Conservation (phyloP, 768 basidiomycete species). For the Peribolospora kevripleyi region DNA sequence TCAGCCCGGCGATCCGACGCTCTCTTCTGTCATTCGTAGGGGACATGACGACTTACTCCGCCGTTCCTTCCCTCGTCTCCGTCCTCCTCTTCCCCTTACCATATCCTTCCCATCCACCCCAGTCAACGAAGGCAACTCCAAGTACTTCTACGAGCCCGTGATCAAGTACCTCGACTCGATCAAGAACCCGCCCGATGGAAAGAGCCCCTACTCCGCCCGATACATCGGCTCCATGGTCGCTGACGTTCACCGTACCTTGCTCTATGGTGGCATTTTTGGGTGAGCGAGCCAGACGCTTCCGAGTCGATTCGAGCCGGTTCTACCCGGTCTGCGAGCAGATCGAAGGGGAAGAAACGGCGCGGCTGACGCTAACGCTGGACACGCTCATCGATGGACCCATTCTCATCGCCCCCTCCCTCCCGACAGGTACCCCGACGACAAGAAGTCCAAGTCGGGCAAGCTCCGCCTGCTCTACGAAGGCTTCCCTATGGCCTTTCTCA, state of each 20-base stretch:
- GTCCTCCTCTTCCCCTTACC: neutral
- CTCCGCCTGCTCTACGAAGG: constrained; percentile 71
- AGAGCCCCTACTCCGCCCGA: constrained; percentile 31
- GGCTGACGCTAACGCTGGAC: no score
- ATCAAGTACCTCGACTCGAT: constrained; percentile 63
- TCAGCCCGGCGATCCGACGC: no score
- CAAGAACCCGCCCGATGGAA: constrained; percentile 60
- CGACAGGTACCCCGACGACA: constrained; percentile 68
- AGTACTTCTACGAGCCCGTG: constrained; percentile 74
- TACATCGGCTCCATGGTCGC: constrained; percentile 98
- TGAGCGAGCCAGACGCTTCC: neutral
- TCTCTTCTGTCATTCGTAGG: neutral
- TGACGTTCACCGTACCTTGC: constrained; percentile 81
- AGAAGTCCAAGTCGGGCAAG: constrained; percentile 91
- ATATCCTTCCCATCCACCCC: neutral
- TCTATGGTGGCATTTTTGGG: constrained; percentile 93
- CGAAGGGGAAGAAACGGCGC: no score
- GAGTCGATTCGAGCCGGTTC: no score
- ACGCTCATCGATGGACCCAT: neutral
- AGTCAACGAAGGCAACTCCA: constrained; percentile 88
- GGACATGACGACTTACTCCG: neutral
- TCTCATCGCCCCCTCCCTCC: no score
- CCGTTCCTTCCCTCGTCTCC: neutral
- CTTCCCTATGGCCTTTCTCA: constrained; percentile 10
- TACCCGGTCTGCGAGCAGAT: no score